These are phyloP conservation scores for Lentithecium fluviatile DNA, from an alignment of 495 filamentous ascomycete species.

Conservation along the genomic window DNA sequence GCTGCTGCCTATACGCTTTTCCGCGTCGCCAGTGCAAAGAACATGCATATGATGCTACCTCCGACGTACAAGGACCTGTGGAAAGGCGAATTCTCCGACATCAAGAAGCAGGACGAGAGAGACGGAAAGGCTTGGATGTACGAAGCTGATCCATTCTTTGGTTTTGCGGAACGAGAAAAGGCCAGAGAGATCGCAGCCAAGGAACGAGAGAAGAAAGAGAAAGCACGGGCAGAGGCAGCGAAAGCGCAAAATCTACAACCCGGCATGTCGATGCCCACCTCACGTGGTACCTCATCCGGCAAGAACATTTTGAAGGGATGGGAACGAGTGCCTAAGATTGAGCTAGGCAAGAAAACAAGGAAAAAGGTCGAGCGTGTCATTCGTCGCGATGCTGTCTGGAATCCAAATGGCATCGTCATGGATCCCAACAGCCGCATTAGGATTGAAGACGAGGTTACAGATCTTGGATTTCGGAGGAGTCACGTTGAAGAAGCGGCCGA, in stretches of 20 bases:
- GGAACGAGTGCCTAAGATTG: conserved; percentile 82
- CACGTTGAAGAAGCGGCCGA: conserved; percentile 86
- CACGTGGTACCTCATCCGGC: neutral
- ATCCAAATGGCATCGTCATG: conserved; percentile 69
- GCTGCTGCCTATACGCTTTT: conserved; percentile 88
- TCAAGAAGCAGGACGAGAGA: conserved; percentile 74
- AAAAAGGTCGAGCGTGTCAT: conserved; percentile 75
- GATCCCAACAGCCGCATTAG: conserved; percentile 52
- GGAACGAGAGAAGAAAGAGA: conserved; percentile 52
- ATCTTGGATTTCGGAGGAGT: conserved; percentile 77
- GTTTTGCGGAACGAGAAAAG: conserved; percentile 73
- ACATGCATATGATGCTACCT: conserved; percentile 90
- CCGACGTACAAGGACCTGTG: conserved; percentile 82
- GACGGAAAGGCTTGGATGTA: conserved; percentile 88
- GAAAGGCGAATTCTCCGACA: conserved; percentile 76
- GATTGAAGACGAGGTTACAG: conserved; percentile 71
- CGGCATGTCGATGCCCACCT: conserved; percentile 12
- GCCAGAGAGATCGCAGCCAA: conserved; percentile 69
- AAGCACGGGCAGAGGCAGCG: conserved; percentile 38
- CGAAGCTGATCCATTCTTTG: conserved; percentile 88
- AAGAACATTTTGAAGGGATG: conserved; percentile 63
- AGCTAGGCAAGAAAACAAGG: conserved; percentile 79
- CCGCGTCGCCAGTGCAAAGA: conserved; percentile 89
- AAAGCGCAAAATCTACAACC: conserved; percentile 29
- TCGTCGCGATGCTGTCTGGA: conserved; percentile 78